These are phyloP conservation scores for Phytophthora hibernalis DNA, from an alignment of 352 stramenopile genomes.

Conservation along the genomic window DNA sequence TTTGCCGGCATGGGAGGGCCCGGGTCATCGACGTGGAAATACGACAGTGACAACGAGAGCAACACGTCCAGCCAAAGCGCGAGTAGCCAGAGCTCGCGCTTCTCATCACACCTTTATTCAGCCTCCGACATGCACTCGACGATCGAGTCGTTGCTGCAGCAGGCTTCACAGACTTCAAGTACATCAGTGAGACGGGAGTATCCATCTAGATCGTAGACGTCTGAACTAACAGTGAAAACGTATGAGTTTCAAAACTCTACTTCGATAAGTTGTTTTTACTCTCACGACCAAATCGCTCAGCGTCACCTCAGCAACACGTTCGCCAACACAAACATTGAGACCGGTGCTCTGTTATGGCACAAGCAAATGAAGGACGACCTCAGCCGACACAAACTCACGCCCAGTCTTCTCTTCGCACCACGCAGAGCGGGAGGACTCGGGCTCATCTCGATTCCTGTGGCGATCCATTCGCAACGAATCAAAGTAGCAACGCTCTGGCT, in stretches of 20 bases:
- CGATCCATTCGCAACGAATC: no score
- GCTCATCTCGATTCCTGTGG: no score
- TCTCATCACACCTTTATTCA: conserved; percentile 57
- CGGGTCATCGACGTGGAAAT: conserved; percentile 48
- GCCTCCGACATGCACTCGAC: conserved; percentile 71
- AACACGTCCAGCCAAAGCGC: conserved; percentile 55
- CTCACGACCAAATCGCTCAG: no score
- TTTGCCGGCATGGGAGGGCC: conserved; percentile 31
- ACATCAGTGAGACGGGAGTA: conserved; percentile 55
- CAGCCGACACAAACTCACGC: no score
- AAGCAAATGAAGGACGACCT: no score
- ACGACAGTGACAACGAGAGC: conserved; percentile 65
- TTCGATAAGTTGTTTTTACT: not conserved
- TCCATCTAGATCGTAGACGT: conserved; percentile 36
- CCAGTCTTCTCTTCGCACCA: no score
- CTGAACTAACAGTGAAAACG: conserved; percentile 24
- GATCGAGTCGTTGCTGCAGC: conserved; percentile 76
- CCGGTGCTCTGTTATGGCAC: no score
- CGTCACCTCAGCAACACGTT: no score
- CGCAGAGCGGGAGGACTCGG: no score
- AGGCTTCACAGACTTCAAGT: conserved; percentile 71
- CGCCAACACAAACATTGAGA: no score
- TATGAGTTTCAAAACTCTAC: conserved; percentile 6
- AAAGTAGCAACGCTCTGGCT: no score
- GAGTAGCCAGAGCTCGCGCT: conserved; percentile 50